A percentile compares a stretch with the other conserved stretches of the same genome.
phyloP scores from a whole-genome alignment of 1,284 basidiomycete species.

The Tilletia caries region DNA sequence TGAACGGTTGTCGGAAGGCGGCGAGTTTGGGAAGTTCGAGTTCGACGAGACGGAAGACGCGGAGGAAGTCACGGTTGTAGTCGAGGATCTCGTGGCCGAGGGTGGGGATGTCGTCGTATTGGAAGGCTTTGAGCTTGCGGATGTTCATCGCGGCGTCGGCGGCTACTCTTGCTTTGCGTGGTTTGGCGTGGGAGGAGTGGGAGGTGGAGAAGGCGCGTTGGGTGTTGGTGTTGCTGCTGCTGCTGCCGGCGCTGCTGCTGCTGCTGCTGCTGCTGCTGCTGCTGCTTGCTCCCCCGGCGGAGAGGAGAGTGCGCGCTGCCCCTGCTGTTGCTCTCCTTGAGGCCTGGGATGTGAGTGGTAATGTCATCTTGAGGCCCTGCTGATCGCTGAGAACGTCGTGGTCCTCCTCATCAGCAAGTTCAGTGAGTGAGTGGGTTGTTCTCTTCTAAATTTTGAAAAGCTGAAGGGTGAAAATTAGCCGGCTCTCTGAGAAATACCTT shows the following conservation, averaged over 20 bases:
- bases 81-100: slow-evolving; percentile 43
- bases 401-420: neutral
- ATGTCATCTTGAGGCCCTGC: neutral
- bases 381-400: neutral
- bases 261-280: neutral
- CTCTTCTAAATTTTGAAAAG: neutral
- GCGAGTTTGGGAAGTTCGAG: slow-evolving; percentile 48
- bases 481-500: no score
- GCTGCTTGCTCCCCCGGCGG: no score
- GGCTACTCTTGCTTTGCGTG: slow-evolving; percentile 30
- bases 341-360: neutral
- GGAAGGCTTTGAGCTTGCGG: slow-evolving; percentile 39
- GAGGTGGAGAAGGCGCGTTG: slow-evolving; percentile 30
- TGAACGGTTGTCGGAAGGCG: neutral
- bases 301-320: no score
- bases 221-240: neutral
- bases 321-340: neutral
- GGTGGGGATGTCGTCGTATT: slow-evolving; percentile 50
- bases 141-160: slow-evolving; percentile 34
- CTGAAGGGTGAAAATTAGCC: neutral
- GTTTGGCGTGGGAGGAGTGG: slow-evolving; percentile 26
- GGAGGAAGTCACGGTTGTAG: slow-evolving; percentile 42
- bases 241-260: neutral
- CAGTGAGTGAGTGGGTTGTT: neutral
- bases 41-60: slow-evolving; percentile 37